Evolutionary conservation across 257 asterid genomes (phyloP).

Genomic region (Solanum lycopersicoides): DNA sequence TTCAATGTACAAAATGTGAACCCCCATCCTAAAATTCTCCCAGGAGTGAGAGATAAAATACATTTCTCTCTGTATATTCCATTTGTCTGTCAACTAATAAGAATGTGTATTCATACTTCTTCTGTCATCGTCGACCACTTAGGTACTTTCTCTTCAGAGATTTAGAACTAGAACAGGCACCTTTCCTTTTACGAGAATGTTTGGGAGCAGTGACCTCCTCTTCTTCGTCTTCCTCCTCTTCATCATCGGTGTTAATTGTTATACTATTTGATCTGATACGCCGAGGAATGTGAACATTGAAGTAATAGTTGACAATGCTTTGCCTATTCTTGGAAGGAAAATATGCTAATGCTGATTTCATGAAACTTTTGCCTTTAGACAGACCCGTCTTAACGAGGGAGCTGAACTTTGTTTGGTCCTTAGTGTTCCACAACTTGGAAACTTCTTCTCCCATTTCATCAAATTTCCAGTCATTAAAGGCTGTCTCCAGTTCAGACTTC

Average conservation of each 20-base stretch:
- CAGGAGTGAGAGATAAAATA: background rate
- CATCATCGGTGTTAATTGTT: constrained; percentile 16
- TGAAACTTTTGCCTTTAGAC: background rate
- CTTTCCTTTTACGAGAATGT: background rate
- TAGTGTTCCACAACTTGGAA: constrained; percentile 5
- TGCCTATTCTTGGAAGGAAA: constrained; percentile 2
- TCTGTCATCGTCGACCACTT: background rate
- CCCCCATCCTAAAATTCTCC: background rate
- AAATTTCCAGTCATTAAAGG: constrained; percentile 12
- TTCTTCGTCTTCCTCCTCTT: background rate
- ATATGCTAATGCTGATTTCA: constrained; percentile 8
- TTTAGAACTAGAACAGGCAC: background rate
- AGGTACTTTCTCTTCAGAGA: background rate
- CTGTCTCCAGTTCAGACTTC: constrained; percentile 11
- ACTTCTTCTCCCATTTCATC: constrained; percentile 16
- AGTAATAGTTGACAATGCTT: constrained; percentile 14
- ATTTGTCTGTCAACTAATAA: background rate
- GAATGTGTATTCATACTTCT: background rate
- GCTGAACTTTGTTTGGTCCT: constrained; percentile 8
- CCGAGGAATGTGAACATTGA: constrained; percentile 12
- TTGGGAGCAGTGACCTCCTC: background rate
- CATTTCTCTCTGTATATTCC: background rate
- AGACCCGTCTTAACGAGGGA: background rate
- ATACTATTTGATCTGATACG: background rate
- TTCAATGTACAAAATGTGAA: background rate